These are phyloP conservation scores for Flaveria bidentis DNA, from an alignment of 129 eudicot species.

Conservation along the genomic window DNA sequence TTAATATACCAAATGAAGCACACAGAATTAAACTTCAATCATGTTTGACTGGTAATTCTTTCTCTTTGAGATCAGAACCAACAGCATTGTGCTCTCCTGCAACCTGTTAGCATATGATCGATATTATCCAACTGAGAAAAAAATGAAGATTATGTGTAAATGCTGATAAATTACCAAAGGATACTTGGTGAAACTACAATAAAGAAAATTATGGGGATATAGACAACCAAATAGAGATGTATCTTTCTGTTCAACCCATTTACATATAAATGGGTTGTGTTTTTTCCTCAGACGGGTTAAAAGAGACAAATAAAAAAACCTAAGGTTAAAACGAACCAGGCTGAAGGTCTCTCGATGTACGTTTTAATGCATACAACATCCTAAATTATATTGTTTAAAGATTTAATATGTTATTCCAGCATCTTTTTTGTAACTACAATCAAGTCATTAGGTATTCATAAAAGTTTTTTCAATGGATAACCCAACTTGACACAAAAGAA, in stretches of 20 bases:
- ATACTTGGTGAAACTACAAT: neutral
- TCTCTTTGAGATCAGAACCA: slow-evolving; percentile 23
- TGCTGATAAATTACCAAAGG: neutral
- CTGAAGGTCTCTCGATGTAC: neutral
- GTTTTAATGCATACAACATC: neutral
- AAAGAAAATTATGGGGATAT: neutral
- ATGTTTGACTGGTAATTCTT: slow-evolving; percentile 32
- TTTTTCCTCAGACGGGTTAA: neutral
- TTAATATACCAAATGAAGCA: neutral
- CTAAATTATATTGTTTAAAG: neutral
- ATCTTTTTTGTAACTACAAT: neutral
- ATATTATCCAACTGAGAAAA: neutral
- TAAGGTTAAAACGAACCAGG: neutral
- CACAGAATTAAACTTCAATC: slow-evolving; percentile 28
- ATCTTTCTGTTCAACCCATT: too few species aligned
- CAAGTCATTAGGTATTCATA: neutral
- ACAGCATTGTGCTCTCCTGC: slow-evolving; percentile 26
- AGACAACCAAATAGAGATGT: too few species aligned
- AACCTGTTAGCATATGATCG: slow-evolving; percentile 28
- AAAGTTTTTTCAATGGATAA: neutral
- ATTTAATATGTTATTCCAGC: neutral
- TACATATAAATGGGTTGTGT: neutral
- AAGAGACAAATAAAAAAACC: neutral
- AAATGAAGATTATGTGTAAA: neutral
- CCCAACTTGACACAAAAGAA: neutral